Percentiles rank a stretch among this genome's conserved stretches.
Conservation (phyloP, 163 green algal genomes). For the Coccomyxa subellipsoidea region DNA sequence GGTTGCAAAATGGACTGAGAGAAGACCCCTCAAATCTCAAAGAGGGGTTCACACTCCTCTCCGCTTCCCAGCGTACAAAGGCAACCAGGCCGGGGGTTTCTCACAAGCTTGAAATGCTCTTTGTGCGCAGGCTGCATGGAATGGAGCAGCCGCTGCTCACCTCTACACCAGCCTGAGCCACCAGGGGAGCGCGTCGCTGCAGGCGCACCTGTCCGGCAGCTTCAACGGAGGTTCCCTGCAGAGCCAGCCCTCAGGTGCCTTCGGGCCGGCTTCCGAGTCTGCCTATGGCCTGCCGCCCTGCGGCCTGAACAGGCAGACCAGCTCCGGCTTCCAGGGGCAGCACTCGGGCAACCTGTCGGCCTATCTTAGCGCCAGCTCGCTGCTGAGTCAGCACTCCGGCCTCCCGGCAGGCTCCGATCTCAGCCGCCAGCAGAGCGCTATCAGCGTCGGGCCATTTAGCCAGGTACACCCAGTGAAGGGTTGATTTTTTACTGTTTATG, state of each 20-base stretch:
- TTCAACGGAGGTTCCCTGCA: too few species aligned
- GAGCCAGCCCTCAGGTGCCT: neutral
- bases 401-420: neutral
- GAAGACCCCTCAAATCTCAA: too few species aligned
- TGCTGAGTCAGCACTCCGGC: neutral
- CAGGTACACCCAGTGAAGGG: too few species aligned
- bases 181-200: neutral
- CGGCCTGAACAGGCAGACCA: constrained; percentile 4
- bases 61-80: too few species aligned
- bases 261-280: too few species aligned
- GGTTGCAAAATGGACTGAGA: too few species aligned
- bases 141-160: neutral
- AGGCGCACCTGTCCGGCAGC: neutral
- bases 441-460: neutral
- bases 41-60: too few species aligned
- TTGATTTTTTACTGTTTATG: too few species aligned
- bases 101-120: neutral
- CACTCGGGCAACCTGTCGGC: neutral
- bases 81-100: too few species aligned
- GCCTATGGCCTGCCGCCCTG: neutral
- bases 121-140: neutral
- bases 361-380: neutral
- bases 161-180: neutral
- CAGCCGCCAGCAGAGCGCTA: neutral
- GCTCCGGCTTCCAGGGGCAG: neutral